Base-by-base conservation (phyloP, 2,329 filamentous ascomycete genomes). In the Colletotrichum melonis region DNA sequence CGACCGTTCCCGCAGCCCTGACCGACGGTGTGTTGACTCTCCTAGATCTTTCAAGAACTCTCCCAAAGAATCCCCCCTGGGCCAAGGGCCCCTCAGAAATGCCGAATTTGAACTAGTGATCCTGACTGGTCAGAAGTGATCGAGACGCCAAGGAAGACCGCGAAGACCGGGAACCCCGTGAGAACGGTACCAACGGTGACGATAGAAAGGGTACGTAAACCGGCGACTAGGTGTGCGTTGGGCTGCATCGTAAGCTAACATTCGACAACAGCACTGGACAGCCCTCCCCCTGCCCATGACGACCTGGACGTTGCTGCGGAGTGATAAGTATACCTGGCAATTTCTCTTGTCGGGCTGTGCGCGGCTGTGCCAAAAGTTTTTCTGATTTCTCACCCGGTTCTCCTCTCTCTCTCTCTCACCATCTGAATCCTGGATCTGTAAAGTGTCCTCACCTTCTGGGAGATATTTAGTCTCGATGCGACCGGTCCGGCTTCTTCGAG, bases 221-320 rank as follows among this genome's bases (percentile, higher is more conserved):
- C 65, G 32, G 14, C n/a, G 12, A 63, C 16, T 8, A 52, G 9
- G 24, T 16, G n/a, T 4, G n/a, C 9, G 7, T 22, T 12, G 35
- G 7, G 19, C 28, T 19, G 16, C 19, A 19, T 6, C 9, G 24
- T 32, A 19, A 46, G 30, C 55, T 73, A 49, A 76, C 75, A 63
- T 76, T 69, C 35, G 71, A 24, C 28, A 16, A 46, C 74, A 88
- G 87, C 90, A 81, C 86, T 93, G 79, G 95, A 97, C 77, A 94
- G 94, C 79, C 93, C 94, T 77, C 91, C 94, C 75, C 92, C 94
- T 76, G 92, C 92, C 78, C 95, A 98, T 80, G 97, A 99, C 83
- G 97, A 99, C 81, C 90, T 98, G 81, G 97, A 99, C 83, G 95
- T 97, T 81, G 96, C 95, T 81, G 96, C 95, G 80, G 97, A 98